Percentiles rank a stretch among this genome's conserved stretches.
Conservation (phyloP, 768 basidiomycete species). For the Boletellus sp. region DNA sequence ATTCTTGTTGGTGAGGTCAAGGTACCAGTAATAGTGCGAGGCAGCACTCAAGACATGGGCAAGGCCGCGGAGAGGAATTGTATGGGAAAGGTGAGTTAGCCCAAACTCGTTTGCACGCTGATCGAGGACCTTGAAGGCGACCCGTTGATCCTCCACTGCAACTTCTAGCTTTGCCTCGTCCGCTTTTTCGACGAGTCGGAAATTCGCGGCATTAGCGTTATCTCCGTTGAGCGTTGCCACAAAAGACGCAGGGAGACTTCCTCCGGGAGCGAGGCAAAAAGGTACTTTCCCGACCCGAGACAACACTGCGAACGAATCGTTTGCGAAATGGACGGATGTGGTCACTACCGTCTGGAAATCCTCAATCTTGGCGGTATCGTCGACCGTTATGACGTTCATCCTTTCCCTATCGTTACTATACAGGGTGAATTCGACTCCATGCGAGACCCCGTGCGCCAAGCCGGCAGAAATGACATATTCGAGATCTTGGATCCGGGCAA, state of each 20-base stretch:
- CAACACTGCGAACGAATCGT: conserved; percentile 3
- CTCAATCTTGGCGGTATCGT: conserved; percentile 4
- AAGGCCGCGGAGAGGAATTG: not conserved
- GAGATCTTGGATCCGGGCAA: not conserved
- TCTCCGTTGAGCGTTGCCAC: not conserved
- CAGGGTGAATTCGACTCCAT: conserved; percentile 18
- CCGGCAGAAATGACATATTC: conserved; percentile 23
- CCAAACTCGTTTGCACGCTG: conserved; percentile 1
- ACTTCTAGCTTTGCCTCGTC: conserved; percentile 5
- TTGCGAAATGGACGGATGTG: not conserved
- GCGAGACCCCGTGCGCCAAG: conserved; percentile 23
- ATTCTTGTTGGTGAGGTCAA: conserved; percentile 8
- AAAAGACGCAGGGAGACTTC: not conserved
- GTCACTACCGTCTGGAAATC: conserved; percentile 12
- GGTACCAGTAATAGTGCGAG: conserved; percentile 22
- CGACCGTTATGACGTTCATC: conserved; percentile 1
- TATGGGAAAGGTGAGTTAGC: not conserved
- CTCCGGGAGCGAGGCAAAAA: not conserved
- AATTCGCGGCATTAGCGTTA: not conserved
- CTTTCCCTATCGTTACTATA: conserved; percentile 5
- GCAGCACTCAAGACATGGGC: conserved; percentile 9
- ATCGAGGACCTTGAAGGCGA: conserved; percentile 4
- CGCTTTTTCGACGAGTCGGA: not conserved
- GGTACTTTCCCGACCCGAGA: conserved; percentile 1
- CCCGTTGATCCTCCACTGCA: not conserved